These are phyloP conservation scores for Agaricus blazei DNA, from an alignment of 768 basidiomycete genomes.

Conservation along the genomic window DNA sequence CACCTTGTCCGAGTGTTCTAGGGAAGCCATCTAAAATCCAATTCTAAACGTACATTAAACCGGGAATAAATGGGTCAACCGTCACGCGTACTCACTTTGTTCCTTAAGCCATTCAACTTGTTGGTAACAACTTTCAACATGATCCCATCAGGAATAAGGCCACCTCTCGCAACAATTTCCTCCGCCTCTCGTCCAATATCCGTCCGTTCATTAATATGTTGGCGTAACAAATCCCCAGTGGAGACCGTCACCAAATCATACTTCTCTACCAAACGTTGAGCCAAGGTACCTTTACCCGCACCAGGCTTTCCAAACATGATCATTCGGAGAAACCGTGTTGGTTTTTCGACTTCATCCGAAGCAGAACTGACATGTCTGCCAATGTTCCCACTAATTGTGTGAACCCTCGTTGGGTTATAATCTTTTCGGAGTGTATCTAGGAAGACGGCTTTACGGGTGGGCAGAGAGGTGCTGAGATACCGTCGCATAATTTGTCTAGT, in stretches of 20 bases:
- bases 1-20: constrained; percentile 79
- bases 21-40: constrained; percentile 96
- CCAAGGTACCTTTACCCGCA: constrained; percentile 82
- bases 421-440: constrained; percentile 8
- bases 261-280: constrained; percentile 68
- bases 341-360: constrained; percentile 31
- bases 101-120: constrained; percentile 60
- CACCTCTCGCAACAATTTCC: constrained; percentile 73
- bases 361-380: constrained; percentile 18
- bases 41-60: constrained; percentile 39
- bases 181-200: constrained; percentile 72
- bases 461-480: background rate
- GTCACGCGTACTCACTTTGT: constrained; percentile 43
- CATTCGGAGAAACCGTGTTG: constrained; percentile 45
- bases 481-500: constrained; percentile 4
- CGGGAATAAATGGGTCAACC: background rate
- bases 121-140: constrained; percentile 73
- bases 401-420: constrained; percentile 17
- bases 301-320: constrained; percentile 81
- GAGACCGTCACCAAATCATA: constrained; percentile 77
- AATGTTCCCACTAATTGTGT: constrained; percentile 21
- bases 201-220: constrained; percentile 76
- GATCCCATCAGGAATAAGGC: constrained; percentile 71
- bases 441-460: constrained; percentile 3
- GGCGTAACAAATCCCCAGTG: constrained; percentile 80